Evolutionary conservation across 179 eudicot species (phyloP), one percentile per base, ranked within the genome.

Genomic region (Carnegiea gigantea): DNA sequence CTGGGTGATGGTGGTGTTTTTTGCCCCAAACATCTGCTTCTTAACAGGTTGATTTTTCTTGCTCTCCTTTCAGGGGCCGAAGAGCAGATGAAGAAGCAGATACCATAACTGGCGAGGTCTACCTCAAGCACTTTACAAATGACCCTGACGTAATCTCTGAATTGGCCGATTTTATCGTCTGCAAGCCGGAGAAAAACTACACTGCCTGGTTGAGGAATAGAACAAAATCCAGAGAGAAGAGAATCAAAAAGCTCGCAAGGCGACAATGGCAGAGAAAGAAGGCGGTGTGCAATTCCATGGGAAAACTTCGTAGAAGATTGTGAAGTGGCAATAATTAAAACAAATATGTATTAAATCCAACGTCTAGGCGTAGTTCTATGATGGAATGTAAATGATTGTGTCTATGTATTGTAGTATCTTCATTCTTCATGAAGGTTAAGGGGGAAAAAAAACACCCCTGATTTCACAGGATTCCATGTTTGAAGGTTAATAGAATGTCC

Each of bases 161-260:
- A 72, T 82, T 93, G 78, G 88, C 87, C 21, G 92, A 89, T 85
- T 95, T 91, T 74, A 75, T 95, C 2, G 92, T 85, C 81, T 95
- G 96, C 90, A 85, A 86, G 83, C 78, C 67, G 51, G 91, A 87
- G 23, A 92, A 90, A 83, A 93, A 95, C 83, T 95, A 93, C 87
- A 68, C 85, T 67, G 65, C 79, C 71, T 92, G 94, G 94, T 76
- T 93, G 71, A 87, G 78, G 83, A 79, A 83, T 59, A 83, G 91
- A 36, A 77, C 75, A 75, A 86, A 65, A 75, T 87, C 78, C 75
- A 77, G 91, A 43, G 83, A 70, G 79, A 81, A 82, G 91, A 93
- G 81, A 86, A 53, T 33, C 73, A 82, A 81, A 83, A 88, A 88
- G 83, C 38, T 53, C 80, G 87, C 86, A 74, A 86, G 71, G 60